These are phyloP conservation scores for Rhododendron henanense DNA, from an alignment of 148 eudicot genomes.

Conservation along the genomic window DNA sequence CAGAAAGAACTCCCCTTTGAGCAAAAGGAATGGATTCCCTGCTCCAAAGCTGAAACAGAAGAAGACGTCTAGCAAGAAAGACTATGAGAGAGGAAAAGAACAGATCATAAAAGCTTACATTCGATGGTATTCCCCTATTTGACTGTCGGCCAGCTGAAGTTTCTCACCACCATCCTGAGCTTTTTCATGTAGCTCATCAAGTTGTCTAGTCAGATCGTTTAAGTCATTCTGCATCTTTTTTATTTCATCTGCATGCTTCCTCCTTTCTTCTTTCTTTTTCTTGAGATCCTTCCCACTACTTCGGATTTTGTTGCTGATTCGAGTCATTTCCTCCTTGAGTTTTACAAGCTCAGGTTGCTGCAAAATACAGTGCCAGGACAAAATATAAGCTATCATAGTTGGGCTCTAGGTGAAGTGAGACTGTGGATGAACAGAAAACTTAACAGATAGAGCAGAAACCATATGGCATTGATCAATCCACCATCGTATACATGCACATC, in stretches of 20 bases:
- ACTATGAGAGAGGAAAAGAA: background rate
- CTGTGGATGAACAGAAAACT: background rate
- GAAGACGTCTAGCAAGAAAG: background rate
- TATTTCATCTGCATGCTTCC: conserved; percentile 60
- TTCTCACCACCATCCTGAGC: conserved; percentile 72
- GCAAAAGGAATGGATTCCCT: background rate
- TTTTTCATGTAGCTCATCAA: conserved; percentile 56
- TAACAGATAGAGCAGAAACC: background rate
- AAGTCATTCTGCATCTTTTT: conserved; percentile 75
- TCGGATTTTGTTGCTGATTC: conserved; percentile 63
- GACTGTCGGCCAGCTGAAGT: conserved; percentile 63
- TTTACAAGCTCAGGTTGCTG: conserved; percentile 90
- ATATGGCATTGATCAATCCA: background rate
- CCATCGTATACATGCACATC: background rate
- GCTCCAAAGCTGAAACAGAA: background rate
- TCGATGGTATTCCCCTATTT: conserved; percentile 71
- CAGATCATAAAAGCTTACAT: conserved; percentile 50
- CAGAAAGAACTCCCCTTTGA: background rate
- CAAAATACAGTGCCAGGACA: conserved; percentile 14
- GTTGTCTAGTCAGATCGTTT: conserved; percentile 43
- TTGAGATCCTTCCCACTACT: conserved; percentile 79
- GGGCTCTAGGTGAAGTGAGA: conserved; percentile 6
- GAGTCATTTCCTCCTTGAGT: conserved; percentile 69
- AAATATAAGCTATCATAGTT: background rate
- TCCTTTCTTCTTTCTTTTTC: conserved; percentile 80